Evolutionary conservation across 306 rosid species (phyloP).

Genomic region (Cicer arietinum): DNA sequence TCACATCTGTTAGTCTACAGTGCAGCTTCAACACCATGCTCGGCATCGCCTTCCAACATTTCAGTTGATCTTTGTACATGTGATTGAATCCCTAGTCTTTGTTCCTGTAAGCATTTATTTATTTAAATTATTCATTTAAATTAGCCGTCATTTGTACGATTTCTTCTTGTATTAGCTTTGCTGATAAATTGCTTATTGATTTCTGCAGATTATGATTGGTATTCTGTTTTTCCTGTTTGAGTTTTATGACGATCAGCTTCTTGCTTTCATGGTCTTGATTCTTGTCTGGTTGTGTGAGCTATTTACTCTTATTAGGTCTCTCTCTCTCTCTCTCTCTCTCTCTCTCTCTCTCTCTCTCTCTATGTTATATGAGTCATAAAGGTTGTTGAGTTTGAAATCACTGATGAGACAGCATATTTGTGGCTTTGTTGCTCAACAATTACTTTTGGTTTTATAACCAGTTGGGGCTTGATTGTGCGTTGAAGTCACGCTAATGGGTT

Average conservation of each 20-base stretch:
- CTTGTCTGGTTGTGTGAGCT: slow-evolving; percentile 98
- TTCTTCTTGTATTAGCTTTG: slow-evolving; percentile 21
- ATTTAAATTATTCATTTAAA: slow-evolving; percentile 16
- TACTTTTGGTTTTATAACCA: slow-evolving; percentile 22
- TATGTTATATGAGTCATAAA: background rate
- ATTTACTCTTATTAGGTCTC: slow-evolving; percentile 87
- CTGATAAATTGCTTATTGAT: slow-evolving; percentile 43
- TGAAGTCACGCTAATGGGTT: slow-evolving; percentile 17
- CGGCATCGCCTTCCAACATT: slow-evolving; percentile 96
- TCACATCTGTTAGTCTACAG: slow-evolving; percentile 60
- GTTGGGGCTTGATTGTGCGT: slow-evolving; percentile 24
- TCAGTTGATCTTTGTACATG: slow-evolving; percentile 97
- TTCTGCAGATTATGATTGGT: slow-evolving; percentile 96
- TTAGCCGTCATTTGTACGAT: slow-evolving; percentile 14
- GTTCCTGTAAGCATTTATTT: slow-evolving; percentile 77
- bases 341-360: background rate
- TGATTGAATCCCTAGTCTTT: slow-evolving; percentile 96
- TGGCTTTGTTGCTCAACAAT: slow-evolving; percentile 29
- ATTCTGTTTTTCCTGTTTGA: slow-evolving; percentile 94
- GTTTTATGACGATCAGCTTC: slow-evolving; percentile 92
- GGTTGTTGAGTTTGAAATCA: slow-evolving; percentile 34
- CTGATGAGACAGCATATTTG: slow-evolving; percentile 15
- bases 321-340: slow-evolving; percentile 38
- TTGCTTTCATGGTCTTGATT: slow-evolving; percentile 95
- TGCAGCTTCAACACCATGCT: slow-evolving; percentile 99